Base-by-base conservation (phyloP, 2,329 filamentous ascomycete genomes). In the Ceratocystis cubensis region DNA sequence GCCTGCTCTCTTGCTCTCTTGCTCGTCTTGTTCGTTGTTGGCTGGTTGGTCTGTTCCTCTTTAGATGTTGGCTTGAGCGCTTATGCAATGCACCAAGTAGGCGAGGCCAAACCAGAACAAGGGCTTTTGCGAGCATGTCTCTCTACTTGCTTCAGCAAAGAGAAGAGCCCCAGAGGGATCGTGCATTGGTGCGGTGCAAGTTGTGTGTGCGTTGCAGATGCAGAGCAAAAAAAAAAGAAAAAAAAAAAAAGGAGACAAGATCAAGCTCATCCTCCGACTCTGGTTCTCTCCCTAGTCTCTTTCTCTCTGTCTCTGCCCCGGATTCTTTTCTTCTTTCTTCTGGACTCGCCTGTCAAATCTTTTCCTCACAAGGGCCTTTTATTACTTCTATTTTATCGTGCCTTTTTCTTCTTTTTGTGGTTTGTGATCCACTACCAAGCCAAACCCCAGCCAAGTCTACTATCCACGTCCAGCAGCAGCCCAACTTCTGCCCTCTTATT, bases 91-190 rank as follows among this genome's bases (percentile, higher is more conserved):
- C 53, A 33, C 53, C 10, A 57, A 25, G 53, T 75, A 17, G 61
- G 37, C n/a, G 33, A 30, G 25, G 53, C 37, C 37, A 41, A 41
- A 5, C 37, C 37, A 41, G 37, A 41, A 41, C 37, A 15, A 41
- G 37, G 37, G 37, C 37, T 41, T 15, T 15, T 41, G 37, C 37
- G 37, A 15, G 37, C 1, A 41, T 41, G 37, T 41, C 37, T 41
- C 37, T 41, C 37, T 41, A 5, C 37, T 13, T 41, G 37, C 37
- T 41, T 13, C 37, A 41, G 37, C 37, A 76, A 71, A 76, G 76
- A 73, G 76, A 76, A 74, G 76, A 76, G 71, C 71, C 69, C 70
- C 75, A 76, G 71, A 69, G 70, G 66, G 72, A 57, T 57, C 53
- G 53, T 57, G 53, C 53, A 33, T 57, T 57, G 53, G 37, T 41